Percentiles rank a stretch among this genome's conserved stretches.
These are phyloP conservation scores for Centrapalus pauciflorus DNA, from an alignment of 129 eudicot genomes.

Conservation along the genomic window DNA sequence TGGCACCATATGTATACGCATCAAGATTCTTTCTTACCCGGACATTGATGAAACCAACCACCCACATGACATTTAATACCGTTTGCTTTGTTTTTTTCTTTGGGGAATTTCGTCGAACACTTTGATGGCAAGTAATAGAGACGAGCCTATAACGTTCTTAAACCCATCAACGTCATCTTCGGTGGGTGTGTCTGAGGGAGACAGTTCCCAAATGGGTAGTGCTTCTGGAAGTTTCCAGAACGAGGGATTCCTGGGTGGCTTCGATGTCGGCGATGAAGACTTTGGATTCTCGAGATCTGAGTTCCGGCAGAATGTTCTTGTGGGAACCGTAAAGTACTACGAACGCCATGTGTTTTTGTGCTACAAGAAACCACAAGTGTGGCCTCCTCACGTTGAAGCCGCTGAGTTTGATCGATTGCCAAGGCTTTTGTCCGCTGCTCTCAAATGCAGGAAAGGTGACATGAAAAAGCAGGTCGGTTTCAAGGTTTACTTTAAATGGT, in stretches of 20 bases:
- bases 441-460: slow-evolving; percentile 49
- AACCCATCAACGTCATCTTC: slow-evolving; percentile 63
- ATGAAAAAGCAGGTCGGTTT: slow-evolving; percentile 53
- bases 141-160: slow-evolving; percentile 46
- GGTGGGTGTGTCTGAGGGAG: slow-evolving; percentile 43
- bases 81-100: background rate
- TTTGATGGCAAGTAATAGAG: slow-evolving; percentile 42
- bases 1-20: no score
- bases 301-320: slow-evolving; percentile 53
- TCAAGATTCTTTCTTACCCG: background rate
- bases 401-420: slow-evolving; percentile 97
- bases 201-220: slow-evolving; percentile 65
- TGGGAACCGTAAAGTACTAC: slow-evolving; percentile 73
- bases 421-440: slow-evolving; percentile 74
- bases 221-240: slow-evolving; percentile 92
- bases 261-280: slow-evolving; percentile 53
- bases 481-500: slow-evolving; percentile 5
- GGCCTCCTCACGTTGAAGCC: slow-evolving; percentile 92
- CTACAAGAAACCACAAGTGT: slow-evolving; percentile 82
- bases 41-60: background rate
- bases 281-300: slow-evolving; percentile 73
- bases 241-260: slow-evolving; percentile 48
- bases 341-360: slow-evolving; percentile 85
- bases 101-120: slow-evolving; percentile 26
- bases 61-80: background rate